phyloP scores from a whole-genome alignment of 768 basidiomycete species.

The Clitopilus passeckerianus region DNA sequence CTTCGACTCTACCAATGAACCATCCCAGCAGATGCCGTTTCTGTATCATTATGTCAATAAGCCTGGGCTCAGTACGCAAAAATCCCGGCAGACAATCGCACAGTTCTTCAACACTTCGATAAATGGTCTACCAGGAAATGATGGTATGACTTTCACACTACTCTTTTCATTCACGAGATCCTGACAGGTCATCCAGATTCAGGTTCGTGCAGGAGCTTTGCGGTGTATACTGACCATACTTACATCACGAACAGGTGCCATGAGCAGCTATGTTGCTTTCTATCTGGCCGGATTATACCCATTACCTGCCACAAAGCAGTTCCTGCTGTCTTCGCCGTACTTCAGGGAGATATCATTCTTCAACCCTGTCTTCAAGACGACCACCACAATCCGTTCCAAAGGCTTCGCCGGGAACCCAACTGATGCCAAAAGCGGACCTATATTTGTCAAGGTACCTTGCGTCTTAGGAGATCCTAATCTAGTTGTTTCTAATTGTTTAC shows the following conservation, averaged over 20 bases:
- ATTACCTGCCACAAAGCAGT: constrained; percentile 54
- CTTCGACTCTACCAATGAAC: constrained; percentile 61
- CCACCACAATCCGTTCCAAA: constrained; percentile 47
- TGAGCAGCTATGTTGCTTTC: constrained; percentile 59
- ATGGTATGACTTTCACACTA: constrained; percentile 32
- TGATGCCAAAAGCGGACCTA: constrained; percentile 44
- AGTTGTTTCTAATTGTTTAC: too few species aligned
- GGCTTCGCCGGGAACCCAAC: constrained; percentile 49
- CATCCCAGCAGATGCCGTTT: constrained; percentile 63
- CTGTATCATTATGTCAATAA: constrained; percentile 68
- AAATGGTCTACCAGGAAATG: constrained; percentile 60
- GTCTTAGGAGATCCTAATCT: too few species aligned
- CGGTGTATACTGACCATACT: neutral
- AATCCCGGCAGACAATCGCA: constrained; percentile 50
- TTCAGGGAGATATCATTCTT: constrained; percentile 57
- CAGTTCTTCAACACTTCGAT: constrained; percentile 51
- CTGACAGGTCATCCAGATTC: constrained; percentile 11
- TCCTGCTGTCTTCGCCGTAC: constrained; percentile 57
- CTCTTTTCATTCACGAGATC: neutral
- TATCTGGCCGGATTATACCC: constrained; percentile 60
- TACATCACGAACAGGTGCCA: constrained; percentile 32
- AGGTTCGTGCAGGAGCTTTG: constrained; percentile 5
- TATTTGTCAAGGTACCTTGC: constrained; percentile 51
- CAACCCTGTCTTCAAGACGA: constrained; percentile 53
- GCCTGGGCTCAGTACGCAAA: constrained; percentile 54